Evolutionary conservation across 345 rosid genomes (phyloP).

Genomic region (Cochlearia excelsa): DNA sequence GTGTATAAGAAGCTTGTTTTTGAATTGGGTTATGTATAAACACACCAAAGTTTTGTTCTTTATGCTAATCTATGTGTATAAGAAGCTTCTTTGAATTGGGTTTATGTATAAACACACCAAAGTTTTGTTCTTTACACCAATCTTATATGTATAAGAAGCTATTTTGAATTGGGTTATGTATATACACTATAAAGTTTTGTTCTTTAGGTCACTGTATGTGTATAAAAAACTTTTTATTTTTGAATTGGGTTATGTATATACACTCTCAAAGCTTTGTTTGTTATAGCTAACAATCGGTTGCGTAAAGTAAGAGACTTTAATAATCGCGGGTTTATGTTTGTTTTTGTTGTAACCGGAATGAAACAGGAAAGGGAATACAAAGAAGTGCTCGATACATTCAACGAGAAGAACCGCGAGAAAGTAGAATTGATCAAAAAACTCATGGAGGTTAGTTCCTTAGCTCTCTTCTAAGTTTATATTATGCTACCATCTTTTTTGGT

Average conservation of each 20-base stretch:
- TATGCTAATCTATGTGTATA: too few species aligned
- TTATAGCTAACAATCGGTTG: too few species aligned
- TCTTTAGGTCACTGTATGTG: background rate
- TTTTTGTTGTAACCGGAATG: background rate
- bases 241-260: too few species aligned
- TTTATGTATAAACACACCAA: background rate
- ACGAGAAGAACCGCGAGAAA: slow-evolving; percentile 82
- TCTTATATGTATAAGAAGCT: too few species aligned
- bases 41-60: too few species aligned
- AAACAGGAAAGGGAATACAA: slow-evolving; percentile 84
- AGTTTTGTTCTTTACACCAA: background rate
- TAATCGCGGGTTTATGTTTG: background rate
- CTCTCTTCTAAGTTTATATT: background rate
- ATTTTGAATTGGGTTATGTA: background rate
- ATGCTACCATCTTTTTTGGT: background rate
- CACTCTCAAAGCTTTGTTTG: too few species aligned
- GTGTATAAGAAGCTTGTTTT: too few species aligned
- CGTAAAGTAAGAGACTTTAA: background rate
- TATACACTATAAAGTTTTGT: slow-evolving; percentile 3
- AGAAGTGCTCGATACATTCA: slow-evolving; percentile 72
- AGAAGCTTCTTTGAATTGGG: background rate
- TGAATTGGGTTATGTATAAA: too few species aligned
- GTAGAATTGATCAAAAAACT: slow-evolving; percentile 77
- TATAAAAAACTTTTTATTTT: background rate
- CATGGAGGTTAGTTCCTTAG: slow-evolving; percentile 65